phyloP scores from a whole-genome alignment of 192 early-diverging fungal genomes.

The Podochytrium sp. region DNA sequence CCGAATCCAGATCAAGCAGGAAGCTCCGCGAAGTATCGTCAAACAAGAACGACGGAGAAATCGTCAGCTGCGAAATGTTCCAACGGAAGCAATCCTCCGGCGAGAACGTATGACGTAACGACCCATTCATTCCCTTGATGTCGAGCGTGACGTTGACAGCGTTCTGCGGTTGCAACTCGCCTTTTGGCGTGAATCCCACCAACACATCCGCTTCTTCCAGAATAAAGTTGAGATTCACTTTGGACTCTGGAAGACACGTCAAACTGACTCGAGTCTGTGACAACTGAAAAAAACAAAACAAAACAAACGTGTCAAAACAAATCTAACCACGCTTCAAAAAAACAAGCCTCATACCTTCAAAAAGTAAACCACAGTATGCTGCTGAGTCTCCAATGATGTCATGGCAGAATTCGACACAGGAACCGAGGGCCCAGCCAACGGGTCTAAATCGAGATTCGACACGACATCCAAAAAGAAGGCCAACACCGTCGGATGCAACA shows the following conservation, averaged over 20 bases:
- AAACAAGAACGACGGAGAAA: conserved; percentile 64
- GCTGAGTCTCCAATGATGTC: conserved; percentile 28
- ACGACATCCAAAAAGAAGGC: conserved; percentile 72
- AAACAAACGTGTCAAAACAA: conserved; percentile 50
- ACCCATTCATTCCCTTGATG: conserved; percentile 32
- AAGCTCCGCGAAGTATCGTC: conserved; percentile 44
- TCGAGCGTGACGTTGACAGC: conserved; percentile 11
- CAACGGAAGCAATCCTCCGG: conserved; percentile 71
- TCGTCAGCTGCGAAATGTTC: conserved; percentile 62
- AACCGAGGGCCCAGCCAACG: conserved; percentile 19
- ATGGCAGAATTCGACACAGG: conserved; percentile 47
- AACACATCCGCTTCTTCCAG: conserved; percentile 74
- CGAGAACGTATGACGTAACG: conserved; percentile 76
- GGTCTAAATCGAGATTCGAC: conserved; percentile 60
- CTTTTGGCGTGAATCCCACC: conserved; percentile 42
- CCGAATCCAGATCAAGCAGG: conserved; percentile 62
- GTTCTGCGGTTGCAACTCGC: not conserved
- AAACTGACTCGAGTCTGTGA: conserved; percentile 71
- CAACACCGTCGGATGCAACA: conserved; percentile 70
- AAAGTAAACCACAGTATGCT: conserved; percentile 3
- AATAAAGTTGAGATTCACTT: conserved; percentile 70
- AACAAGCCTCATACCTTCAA: too few relatives aligned
- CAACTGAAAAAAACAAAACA: conserved; percentile 30
- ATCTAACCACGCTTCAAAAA: conserved; percentile 37
- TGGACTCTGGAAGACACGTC: conserved; percentile 74